These are phyloP conservation scores for Casuarina cunninghamiana DNA, from an alignment of 306 rosid genomes.

Conservation along the genomic window DNA sequence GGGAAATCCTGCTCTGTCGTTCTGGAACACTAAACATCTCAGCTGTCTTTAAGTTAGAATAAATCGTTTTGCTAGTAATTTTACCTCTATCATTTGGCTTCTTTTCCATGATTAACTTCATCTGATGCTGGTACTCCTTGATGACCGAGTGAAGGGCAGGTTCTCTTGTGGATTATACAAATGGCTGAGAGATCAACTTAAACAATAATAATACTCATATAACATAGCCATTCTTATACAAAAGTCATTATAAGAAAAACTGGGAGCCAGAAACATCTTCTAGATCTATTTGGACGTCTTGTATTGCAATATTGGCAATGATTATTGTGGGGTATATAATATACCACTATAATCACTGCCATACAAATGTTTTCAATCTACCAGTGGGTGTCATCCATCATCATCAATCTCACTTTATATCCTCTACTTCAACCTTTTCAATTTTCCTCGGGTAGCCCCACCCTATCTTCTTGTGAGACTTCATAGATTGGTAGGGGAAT, in stretches of 20 bases:
- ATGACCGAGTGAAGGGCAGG: background rate
- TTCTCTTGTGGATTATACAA: too few relatives aligned
- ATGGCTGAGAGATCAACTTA: too few relatives aligned
- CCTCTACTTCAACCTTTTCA: too few relatives aligned
- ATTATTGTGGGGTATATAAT: background rate
- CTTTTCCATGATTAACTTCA: background rate
- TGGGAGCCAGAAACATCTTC: background rate
- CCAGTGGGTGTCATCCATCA: background rate
- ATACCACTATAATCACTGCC: background rate
- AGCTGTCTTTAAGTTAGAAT: too few relatives aligned
- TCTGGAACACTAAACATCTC: too few relatives aligned
- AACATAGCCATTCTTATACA: too few relatives aligned
- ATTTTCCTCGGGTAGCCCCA: too few relatives aligned
- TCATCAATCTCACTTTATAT: too few relatives aligned
- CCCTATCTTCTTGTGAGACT: background rate
- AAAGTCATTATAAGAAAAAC: too few relatives aligned
- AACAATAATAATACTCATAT: background rate
- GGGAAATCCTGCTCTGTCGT: too few relatives aligned
- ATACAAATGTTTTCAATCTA: background rate
- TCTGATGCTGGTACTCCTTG: background rate
- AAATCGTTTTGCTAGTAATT: too few relatives aligned
- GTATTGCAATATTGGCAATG: background rate
- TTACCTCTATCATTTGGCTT: too few relatives aligned
- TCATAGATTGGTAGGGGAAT: background rate
- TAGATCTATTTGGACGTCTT: background rate